Evolutionary conservation across 768 basidiomycete species (phyloP), one percentile per base, ranked within the genome.

Genomic region (Steccherinum ochraceum): DNA sequence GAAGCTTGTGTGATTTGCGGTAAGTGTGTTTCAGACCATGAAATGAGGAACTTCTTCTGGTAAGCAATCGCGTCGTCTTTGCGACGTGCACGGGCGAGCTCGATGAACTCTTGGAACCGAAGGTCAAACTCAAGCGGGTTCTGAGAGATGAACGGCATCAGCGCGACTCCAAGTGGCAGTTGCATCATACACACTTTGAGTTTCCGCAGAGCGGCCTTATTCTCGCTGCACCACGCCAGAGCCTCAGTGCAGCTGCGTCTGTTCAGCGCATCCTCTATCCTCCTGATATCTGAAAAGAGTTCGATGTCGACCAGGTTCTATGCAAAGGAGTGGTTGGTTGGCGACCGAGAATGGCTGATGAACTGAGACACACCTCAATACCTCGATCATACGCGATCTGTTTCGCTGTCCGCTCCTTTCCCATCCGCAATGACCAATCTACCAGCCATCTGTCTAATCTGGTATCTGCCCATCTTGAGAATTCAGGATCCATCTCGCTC

Each of bases 71-170:
- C 96, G 49, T 89, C 87, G 42, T 72, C 61, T 10, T 70, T 73
- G 64, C 84, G 82, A 27, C 81, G 66, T 3, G 74, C 69, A 27
- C 96, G 76, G 26, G 84, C 81, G 4, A 99, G 77, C 68, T 99
- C 96, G 62, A 98, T 93, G 65, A 87, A 97, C 68, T 97, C 93
- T 68, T 99, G 96, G 40, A 96, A 76, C 42, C 96, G 83, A 44
- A 99, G 81, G 57, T 93, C 89, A 67, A 98, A 98, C 72, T 99
- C 96, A 41, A 99, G 81, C 7, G 91, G 86, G 69, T 87, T 93
- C 93, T 97, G 67, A 4, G n/a, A 35, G 12, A 46, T n/a, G n/a
- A n/a, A n/a, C n/a, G n/a, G n/a, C n/a, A n/a, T n/a, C n/a, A n/a
- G n/a, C n/a, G 44, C 25, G 49, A 49, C 43, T 21, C 40, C 27